Evolutionary conservation across 129 eudicot genomes (phyloP), one percentile per base, ranked within the genome.

Genomic region (Mikania micrantha): DNA sequence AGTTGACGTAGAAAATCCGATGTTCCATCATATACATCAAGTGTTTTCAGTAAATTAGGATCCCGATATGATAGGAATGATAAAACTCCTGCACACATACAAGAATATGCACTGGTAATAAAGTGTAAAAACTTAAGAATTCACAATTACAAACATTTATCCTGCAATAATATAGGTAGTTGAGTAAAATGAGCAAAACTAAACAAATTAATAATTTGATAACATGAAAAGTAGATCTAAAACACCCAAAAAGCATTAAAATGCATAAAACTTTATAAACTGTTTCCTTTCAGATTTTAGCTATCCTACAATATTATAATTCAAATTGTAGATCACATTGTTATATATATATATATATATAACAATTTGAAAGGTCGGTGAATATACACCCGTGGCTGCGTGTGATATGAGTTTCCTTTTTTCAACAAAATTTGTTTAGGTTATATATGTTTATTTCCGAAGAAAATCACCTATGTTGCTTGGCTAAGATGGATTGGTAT

Each of bases 21-120:
- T 12, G 96, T 84, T 71, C 82, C 90, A 64, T 90, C 95, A 66
- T 86, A 90, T n/a, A 90, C 78, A 70, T 90, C 85, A 28, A 90
- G 83, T 66, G 96, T 90, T 84, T 90, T 90, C 77, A 90, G 79
- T 72, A 90, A 76, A 70, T 90, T 86, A 19, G 96, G 95, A 75
- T 90, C 96, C 67, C 96, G 87, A 45, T 90, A 90, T 27, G 96
- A 86, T 38, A 86, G 72, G 58, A 52, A 90, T 31, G 96, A 79
- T 61, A 90, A 86, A 19, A 86, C 86, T 47, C 96, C 96, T 90
- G 83, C 49, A 75, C 47, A 48, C 58, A 22, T 6, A 27, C 36
- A 48, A 48, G 25, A 48, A 19, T 17, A 48, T 48, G 54, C 54
- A 48, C 11, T 7, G 60, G 24, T 24, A 22, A 20, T 9, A 22